Conservation (phyloP, 2,329 filamentous ascomycete genomes). For the Onygenales sp. region DNA sequence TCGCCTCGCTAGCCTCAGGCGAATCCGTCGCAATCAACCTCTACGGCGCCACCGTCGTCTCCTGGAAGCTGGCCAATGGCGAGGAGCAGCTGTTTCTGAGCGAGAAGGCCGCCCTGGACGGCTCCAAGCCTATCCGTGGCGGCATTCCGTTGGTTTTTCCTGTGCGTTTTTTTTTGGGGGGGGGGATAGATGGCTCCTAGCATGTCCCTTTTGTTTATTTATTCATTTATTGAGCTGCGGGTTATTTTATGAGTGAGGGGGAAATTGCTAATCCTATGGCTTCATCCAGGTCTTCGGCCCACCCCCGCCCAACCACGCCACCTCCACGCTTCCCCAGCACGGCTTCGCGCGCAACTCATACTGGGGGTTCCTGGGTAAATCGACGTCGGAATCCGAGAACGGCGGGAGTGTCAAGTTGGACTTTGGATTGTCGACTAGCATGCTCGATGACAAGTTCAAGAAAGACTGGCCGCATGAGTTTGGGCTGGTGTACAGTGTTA, state of each 20-base stretch:
- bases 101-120: slow-evolving; percentile 70
- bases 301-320: slow-evolving; percentile 65
- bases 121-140: slow-evolving; percentile 79
- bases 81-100: slow-evolving; percentile 82
- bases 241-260: not conserved
- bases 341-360: slow-evolving; percentile 82
- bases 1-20: slow-evolving; percentile 73
- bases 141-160: slow-evolving; percentile 91
- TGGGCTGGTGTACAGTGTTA: slow-evolving; percentile 86
- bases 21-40: slow-evolving; percentile 79
- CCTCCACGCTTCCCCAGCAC: slow-evolving; percentile 75
- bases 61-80: slow-evolving; percentile 76
- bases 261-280: not conserved
- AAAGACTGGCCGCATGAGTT: slow-evolving; percentile 80
- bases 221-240: not conserved
- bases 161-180: slow-evolving; percentile 43
- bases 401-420: slow-evolving; percentile 75
- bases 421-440: slow-evolving; percentile 73
- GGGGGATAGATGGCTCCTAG: no score
- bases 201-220: not conserved
- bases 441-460: slow-evolving; percentile 58
- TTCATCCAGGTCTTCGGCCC: slow-evolving; percentile 67
- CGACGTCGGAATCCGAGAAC: slow-evolving; percentile 52
- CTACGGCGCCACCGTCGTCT: slow-evolving; percentile 85
- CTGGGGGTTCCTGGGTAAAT: slow-evolving; percentile 94